phyloP scores from a whole-genome alignment of 345 rosid genomes.

The Ricinus communis region DNA sequence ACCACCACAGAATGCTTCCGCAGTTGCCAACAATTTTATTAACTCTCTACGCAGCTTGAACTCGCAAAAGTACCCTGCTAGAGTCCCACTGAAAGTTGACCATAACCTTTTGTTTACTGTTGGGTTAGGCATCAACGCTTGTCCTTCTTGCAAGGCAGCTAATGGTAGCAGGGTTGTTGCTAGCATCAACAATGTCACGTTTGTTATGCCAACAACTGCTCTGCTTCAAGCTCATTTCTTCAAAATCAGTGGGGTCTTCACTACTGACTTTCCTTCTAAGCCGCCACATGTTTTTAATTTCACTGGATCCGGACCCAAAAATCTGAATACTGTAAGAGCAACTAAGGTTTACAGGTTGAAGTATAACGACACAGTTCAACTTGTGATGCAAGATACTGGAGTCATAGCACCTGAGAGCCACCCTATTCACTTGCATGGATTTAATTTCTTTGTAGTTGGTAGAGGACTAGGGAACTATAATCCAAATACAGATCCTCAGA shows the following conservation, averaged over 20 bases:
- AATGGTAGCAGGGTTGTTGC: conserved; percentile 60
- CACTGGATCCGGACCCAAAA: conserved; percentile 23
- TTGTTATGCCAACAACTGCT: conserved; percentile 56
- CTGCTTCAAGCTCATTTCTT: conserved; percentile 68
- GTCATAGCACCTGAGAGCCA: conserved; percentile 40
- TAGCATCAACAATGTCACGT: conserved; percentile 60
- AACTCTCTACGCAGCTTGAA: conserved; percentile 56
- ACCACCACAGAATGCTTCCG: conserved; percentile 59
- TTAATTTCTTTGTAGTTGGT: conserved; percentile 40
- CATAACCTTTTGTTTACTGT: conserved; percentile 45
- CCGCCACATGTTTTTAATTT: conserved; percentile 35
- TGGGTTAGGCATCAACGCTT: conserved; percentile 54
- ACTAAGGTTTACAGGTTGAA: conserved; percentile 34
- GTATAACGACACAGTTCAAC: conserved; percentile 38
- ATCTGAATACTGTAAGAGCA: conserved; percentile 26
- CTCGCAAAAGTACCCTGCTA: conserved; percentile 60
- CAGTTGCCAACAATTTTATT: conserved; percentile 46
- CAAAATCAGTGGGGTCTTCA: conserved; percentile 39
- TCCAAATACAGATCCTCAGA: conserved; percentile 32
- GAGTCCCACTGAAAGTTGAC: conserved; percentile 57
- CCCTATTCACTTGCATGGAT: conserved; percentile 44
- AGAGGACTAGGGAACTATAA: conserved; percentile 37
- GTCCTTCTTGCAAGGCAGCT: conserved; percentile 53
- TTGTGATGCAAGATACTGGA: conserved; percentile 47
- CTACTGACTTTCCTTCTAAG: conserved; percentile 39